Base-by-base conservation (phyloP, 306 rosid genomes). In the Glycine soja region DNA sequence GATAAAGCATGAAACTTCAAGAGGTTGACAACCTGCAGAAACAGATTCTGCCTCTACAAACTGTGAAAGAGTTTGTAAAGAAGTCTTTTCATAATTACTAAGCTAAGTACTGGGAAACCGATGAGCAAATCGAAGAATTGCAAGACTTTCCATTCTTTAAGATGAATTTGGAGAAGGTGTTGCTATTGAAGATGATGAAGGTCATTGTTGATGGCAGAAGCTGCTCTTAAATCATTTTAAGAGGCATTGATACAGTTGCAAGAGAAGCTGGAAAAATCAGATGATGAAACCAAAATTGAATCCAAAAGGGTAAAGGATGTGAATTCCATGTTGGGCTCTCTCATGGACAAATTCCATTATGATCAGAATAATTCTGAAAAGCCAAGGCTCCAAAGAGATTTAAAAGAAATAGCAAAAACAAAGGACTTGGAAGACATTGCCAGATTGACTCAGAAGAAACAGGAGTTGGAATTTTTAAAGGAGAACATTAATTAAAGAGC, bases 1-100 rank as follows among this genome's bases (percentile, higher is more conserved):
- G n/a, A n/a, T n/a, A n/a, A n/a, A n/a, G n/a, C n/a, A n/a, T n/a
- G n/a, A n/a, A n/a, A 52, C 86, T 83, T 12, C 84, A 75, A 76
- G 92, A 93, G 85, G 90, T 96, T 30, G 92, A 92, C 88, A 88
- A 87, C 86, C 85, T 83, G 32, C 99, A 96, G 93, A 96, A 92
- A 80, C 83, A 90, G 82, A 93, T 96, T 80, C 75, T 96, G 74
- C 45, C 92, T 4, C 85, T 93, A 24, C 99, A 96, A 79, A 96
- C 99, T 2, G 97, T 89, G 88, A 96, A 93, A 75, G 99, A 96
- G 88, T 96, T 92, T 65, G 84, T 88, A 45, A 93, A 90, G 88
- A 93, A 93, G 81, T 86, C 97, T 30, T 96, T 90, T n/a, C 97
- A 96, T 70, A 83, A 81, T 78, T 80, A 90, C 42, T 69, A 88